phyloP scores from a whole-genome alignment of 371 early-diverging fungal species.

The Funneliformis caledonium region DNA sequence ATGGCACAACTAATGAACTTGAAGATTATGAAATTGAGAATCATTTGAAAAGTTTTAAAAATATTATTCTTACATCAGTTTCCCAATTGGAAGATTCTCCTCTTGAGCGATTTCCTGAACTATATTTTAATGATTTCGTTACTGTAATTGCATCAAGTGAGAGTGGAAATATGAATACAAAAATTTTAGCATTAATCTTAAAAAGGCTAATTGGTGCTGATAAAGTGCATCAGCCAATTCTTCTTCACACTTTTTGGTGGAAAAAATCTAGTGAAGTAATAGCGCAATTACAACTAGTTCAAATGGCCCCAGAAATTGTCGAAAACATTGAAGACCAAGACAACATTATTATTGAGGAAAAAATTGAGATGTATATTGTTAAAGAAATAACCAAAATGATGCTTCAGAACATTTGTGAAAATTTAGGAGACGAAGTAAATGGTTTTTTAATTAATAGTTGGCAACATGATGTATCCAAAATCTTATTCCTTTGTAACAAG shows the following conservation, averaged over 20 bases:
- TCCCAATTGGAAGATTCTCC: neutral
- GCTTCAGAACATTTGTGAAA: neutral
- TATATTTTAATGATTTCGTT: constrained; percentile 28
- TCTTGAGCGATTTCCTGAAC: neutral
- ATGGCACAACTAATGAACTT: constrained; percentile 3
- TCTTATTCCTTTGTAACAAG: neutral
- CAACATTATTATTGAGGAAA: neutral
- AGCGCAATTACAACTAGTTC: constrained; percentile 27
- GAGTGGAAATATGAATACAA: neutral
- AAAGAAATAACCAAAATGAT: neutral
- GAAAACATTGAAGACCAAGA: neutral
- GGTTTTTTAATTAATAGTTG: neutral
- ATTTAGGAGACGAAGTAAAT: neutral
- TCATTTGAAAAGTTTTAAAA: neutral
- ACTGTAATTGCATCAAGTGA: constrained; percentile 4
- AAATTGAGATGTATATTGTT: neutral
- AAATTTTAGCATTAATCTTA: neutral
- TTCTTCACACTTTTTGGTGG: constrained; percentile 39
- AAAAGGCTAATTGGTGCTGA: neutral
- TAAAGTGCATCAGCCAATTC: constrained; percentile 13
- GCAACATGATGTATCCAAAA: neutral
- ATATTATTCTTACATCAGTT: constrained; percentile 2
- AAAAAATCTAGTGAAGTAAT: neutral
- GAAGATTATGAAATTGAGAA: neutral
- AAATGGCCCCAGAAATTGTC: constrained; percentile 9